These are phyloP conservation scores for Cryphonectria japonica DNA, from an alignment of 2,329 filamentous ascomycete genomes.

Conservation along the genomic window DNA sequence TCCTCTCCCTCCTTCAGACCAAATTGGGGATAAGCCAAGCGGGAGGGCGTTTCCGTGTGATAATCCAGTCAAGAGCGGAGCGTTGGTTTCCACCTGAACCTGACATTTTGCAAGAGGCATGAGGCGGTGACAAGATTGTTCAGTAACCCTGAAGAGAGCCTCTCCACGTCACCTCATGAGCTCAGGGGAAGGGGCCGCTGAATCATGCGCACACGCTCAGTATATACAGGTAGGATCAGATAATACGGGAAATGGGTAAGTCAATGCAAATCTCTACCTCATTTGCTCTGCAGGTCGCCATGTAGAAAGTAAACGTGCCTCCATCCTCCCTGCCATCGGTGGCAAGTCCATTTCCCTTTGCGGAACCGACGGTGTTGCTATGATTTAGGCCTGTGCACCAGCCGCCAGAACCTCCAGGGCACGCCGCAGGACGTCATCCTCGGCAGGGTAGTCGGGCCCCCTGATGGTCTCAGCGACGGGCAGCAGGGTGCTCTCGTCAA, in stretches of 20 bases:
- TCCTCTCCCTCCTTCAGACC: background rate
- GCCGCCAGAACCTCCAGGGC: slow-evolving; percentile 17
- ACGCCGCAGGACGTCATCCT: slow-evolving; percentile 42
- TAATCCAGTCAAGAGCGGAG: background rate
- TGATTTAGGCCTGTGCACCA: slow-evolving; percentile 9
- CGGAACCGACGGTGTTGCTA: background rate
- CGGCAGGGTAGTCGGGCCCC: slow-evolving; percentile 38
- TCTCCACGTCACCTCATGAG: background rate
- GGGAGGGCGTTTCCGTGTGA: background rate
- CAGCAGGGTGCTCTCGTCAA: slow-evolving; percentile 51
- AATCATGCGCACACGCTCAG: background rate
- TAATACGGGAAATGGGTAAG: background rate
- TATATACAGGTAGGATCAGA: background rate
- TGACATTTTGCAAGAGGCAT: background rate
- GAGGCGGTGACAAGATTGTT: background rate
- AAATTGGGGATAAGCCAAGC: background rate
- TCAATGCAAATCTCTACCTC: background rate
- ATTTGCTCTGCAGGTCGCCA: background rate
- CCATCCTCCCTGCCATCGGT: background rate
- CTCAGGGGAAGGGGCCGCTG: background rate
- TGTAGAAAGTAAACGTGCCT: background rate
- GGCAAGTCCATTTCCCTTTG: background rate
- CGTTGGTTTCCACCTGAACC: background rate
- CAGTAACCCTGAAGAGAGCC: background rate
- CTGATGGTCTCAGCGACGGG: slow-evolving; percentile 41